Conservation (phyloP, 2,329 filamentous ascomycete genomes). For the Pseudogymnoascus sp. region DNA sequence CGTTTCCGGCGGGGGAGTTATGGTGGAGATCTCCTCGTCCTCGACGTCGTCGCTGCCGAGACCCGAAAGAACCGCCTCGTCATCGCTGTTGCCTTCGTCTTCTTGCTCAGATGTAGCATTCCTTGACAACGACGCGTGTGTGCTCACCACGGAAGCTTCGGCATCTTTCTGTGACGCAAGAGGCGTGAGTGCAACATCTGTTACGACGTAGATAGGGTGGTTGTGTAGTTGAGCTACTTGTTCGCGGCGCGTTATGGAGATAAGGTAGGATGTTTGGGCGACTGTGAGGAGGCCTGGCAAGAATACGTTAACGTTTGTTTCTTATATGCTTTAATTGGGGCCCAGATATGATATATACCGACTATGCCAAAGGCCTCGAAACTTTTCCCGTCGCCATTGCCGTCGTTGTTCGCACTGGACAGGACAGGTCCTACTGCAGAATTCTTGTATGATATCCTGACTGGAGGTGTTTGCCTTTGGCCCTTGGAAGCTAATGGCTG, state of each 20-base stretch:
- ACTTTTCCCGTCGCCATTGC: constrained; percentile 17
- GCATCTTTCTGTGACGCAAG: constrained; percentile 71
- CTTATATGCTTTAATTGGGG: neutral
- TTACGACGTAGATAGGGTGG: constrained; percentile 76
- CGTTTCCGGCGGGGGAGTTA: neutral
- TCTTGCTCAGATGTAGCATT: constrained; percentile 16
- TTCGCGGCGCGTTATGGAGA: constrained; percentile 78
- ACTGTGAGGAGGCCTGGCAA: constrained; percentile 71
- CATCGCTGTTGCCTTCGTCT: constrained; percentile 39
- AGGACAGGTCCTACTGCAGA: constrained; percentile 20
- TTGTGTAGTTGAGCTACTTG: constrained; percentile 84
- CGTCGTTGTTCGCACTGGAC: constrained; percentile 13
- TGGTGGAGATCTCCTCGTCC: constrained; percentile 24
- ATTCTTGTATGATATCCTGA: constrained; percentile 28
- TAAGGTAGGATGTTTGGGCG: constrained; percentile 72
- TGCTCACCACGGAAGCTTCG: constrained; percentile 60
- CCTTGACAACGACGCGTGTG: constrained; percentile 38
- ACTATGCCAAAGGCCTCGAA: constrained; percentile 31
- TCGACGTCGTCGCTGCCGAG: constrained; percentile 38
- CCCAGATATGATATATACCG: constrained; percentile 21
- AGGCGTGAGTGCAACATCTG: constrained; percentile 85
- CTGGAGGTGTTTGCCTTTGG: constrained; percentile 22
- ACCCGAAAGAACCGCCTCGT: constrained; percentile 34
- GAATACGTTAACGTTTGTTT: neutral
- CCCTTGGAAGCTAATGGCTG: constrained; percentile 26